Base-by-base conservation (phyloP, 352 stramenopile species). In the Pythium pectinolyticum region DNA sequence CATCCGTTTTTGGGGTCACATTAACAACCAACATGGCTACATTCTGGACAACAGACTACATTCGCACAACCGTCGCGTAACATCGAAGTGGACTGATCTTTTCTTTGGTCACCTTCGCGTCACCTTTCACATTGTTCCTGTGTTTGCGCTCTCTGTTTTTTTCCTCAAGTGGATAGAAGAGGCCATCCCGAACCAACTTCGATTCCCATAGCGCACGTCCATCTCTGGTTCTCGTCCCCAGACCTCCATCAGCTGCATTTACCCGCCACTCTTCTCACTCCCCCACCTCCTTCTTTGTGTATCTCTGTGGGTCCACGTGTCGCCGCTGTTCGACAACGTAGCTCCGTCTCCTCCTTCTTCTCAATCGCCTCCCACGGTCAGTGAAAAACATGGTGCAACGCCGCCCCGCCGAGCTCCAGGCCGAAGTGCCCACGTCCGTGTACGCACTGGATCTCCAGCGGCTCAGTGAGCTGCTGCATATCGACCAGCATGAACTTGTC, bases 371-470 rank as follows among this genome's bases (percentile, higher is more conserved):
- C 22, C 43, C 8, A 19, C 24, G 24, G 19, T 12, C 19, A 24
- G 11, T n/a, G 5, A 15, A 14, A 30, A 14, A n/a, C 40, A 57
- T 70, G 41, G 61, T 66, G 54, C 66, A 69, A 34, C 61, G 66
- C 35, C 66, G 66, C 35, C 66, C 66, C 25, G 56, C 61, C 25
- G 66, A 73, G 61, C 51, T 73, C 27, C 57, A 57, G 52, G 63
- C 68, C 32, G 68, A 75, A 30, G 68, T 68, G 35, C 63, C 68
- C 3, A 60, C 62, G 35, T 63, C 68, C 17, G 62, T 75, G 34
- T 75, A 75, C 37, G 65, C 68, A 19, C 28, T 75, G 32, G 57
- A 75, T 31, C 58, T 75, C 41, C 27, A 56, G 45, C 63, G 63
- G 0, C 51, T 75, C 19, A 63, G 58, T 22, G 57, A 68, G 24